Base-by-base conservation (phyloP, 2,329 filamentous ascomycete species). In the Monosporascus sp. region DNA sequence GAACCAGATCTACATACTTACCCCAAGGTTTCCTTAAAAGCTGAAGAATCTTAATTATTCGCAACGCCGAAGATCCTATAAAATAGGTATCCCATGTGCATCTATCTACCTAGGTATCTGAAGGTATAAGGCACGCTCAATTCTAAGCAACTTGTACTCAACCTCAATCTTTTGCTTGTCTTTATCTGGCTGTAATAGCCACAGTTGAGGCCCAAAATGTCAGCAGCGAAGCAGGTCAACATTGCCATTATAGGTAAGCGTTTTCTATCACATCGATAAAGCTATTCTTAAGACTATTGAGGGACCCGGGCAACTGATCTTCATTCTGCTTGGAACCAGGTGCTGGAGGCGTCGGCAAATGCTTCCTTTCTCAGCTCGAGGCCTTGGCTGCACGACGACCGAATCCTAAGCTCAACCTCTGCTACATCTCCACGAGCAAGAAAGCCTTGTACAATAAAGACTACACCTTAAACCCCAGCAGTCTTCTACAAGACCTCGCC, bases 301-400 rank as follows among this genome's bases (percentile, higher is more conserved):
- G 11, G 31, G 31, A 1, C 31, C 11, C 1, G 31, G 31, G 11
- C 9, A 35, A 35, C 31, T 35, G 31, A 35, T 35, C 46, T 5
- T 26, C 37, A 40, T 48, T 52, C 52, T 58, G 37, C 55, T 52
- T 24, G 18, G 53, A 15, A 62, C 59, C 66, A 95, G 92, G 94
- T 67, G 89, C 88, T 64, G 94, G 94, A 63, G 93, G 93, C 60
- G 94, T 97, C 57, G 94, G 94, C 66, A 92, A 92, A 73, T 85
- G 84, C 74, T 97, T 97, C 78, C 83, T 97, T 58, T 78, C 79
- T 61, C 94, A 97, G 73, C 84, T 97, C 54, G 78, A 87, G 59
- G 69, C 75, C 56, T 81, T 94, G 55, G 78, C 83, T 49, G 76
- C 80, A 58, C 84, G 87, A 57, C 84, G 85, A 40, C 82, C 87